phyloP scores from a whole-genome alignment of 768 basidiomycete genomes.

The Peribolospora baueri region DNA sequence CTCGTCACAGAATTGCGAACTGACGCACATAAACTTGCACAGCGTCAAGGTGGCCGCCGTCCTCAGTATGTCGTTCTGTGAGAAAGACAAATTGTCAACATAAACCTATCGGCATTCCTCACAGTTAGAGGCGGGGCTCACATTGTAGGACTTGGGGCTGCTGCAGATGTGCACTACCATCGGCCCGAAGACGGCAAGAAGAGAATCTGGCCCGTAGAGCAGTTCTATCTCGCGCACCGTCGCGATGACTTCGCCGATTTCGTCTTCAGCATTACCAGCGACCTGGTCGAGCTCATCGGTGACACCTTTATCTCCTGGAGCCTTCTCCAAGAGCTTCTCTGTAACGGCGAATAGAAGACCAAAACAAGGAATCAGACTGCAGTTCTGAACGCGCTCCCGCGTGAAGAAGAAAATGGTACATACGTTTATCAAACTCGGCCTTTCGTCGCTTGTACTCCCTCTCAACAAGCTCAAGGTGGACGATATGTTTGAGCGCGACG shows the following conservation, averaged over 20 bases:
- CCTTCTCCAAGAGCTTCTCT: slow-evolving; percentile 30
- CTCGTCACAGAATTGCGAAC: slow-evolving; percentile 75
- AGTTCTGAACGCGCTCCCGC: background rate
- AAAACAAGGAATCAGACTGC: background rate
- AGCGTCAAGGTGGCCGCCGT: slow-evolving; percentile 69
- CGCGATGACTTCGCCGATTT: slow-evolving; percentile 79
- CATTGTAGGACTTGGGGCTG: slow-evolving; percentile 76
- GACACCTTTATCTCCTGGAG: slow-evolving; percentile 20
- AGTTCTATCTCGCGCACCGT: slow-evolving; percentile 64
- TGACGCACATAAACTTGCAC: slow-evolving; percentile 90
- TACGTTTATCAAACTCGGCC: slow-evolving; percentile 60
- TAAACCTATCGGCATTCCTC: too few species aligned
- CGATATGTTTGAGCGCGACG: slow-evolving; percentile 91
- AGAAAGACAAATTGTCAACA: background rate
- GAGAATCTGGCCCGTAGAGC: slow-evolving; percentile 53
- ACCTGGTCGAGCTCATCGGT: slow-evolving; percentile 89
- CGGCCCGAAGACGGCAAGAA: slow-evolving; percentile 66
- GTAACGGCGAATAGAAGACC: slow-evolving; percentile 14
- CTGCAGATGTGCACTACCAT: slow-evolving; percentile 76
- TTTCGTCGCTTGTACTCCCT: slow-evolving; percentile 90
- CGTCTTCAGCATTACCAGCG: slow-evolving; percentile 90
- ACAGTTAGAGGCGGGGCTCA: slow-evolving; percentile 16
- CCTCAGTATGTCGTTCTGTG: slow-evolving; percentile 59
- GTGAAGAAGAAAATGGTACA: slow-evolving; percentile 11
- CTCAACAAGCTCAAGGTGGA: slow-evolving; percentile 83